Evolutionary conservation across 768 basidiomycete species (phyloP).

Genomic region (Rhizopogon salebrosus): DNA sequence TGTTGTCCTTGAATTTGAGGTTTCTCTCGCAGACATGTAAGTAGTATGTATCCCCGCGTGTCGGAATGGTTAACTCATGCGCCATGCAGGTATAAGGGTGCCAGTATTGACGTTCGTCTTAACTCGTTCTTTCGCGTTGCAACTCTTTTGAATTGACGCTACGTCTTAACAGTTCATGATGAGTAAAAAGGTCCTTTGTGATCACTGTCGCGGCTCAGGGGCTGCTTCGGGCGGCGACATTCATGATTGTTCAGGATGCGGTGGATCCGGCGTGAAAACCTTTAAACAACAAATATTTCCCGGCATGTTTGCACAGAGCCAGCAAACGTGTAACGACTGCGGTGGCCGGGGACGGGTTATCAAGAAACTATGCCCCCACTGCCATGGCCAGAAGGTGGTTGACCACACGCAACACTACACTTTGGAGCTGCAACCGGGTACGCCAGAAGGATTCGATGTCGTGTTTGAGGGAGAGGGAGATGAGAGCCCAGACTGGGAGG

Average conservation of each 20-base stretch:
- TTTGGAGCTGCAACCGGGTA: slow-evolving; percentile 80
- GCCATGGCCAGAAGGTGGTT: slow-evolving; percentile 74
- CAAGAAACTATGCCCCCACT: slow-evolving; percentile 74
- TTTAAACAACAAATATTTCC: slow-evolving; percentile 92
- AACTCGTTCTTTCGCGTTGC: not conserved
- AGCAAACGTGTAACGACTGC: slow-evolving; percentile 80
- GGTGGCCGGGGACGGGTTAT: slow-evolving; percentile 80
- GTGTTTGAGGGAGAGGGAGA: slow-evolving; percentile 96
- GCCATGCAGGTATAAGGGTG: slow-evolving; percentile 66
- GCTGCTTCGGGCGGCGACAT: slow-evolving; percentile 88
- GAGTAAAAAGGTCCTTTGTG: slow-evolving; percentile 88
- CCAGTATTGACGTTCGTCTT: slow-evolving; percentile 70
- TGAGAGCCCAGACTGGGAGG: slow-evolving; percentile 92
- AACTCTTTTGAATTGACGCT: slow-evolving; percentile 3
- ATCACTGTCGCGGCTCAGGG: slow-evolving; percentile 94
- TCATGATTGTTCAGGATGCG: slow-evolving; percentile 79
- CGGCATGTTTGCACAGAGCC: slow-evolving; percentile 90
- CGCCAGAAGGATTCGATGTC: slow-evolving; percentile 90
- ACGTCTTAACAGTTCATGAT: slow-evolving; percentile 71
- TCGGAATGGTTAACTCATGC: slow-evolving; percentile 7
- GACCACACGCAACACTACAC: slow-evolving; percentile 80
- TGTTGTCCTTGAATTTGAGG: slow-evolving; percentile 77
- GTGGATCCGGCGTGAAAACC: slow-evolving; percentile 80
- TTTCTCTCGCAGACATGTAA: slow-evolving; percentile 79
- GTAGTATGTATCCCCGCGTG: slow-evolving; percentile 26